Percentiles rank a stretch among this genome's conserved stretches.
These are phyloP conservation scores for Pleomassaria siparia DNA, from an alignment of 2,329 filamentous ascomycete species.

Conservation along the genomic window DNA sequence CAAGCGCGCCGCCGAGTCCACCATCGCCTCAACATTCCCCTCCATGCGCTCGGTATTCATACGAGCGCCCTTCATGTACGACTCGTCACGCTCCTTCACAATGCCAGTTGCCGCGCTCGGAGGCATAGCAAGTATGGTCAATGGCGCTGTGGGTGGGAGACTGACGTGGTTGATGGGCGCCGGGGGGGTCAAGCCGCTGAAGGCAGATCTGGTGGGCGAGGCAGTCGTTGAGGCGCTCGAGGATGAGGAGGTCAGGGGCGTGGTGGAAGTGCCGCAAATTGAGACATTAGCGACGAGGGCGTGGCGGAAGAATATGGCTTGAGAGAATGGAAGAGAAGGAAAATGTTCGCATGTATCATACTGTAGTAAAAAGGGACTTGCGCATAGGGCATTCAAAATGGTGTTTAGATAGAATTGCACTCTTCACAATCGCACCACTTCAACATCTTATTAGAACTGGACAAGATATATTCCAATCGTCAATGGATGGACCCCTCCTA, in stretches of 20 bases:
- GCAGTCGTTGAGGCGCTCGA: conserved; percentile 85
- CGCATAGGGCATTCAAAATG: too few relatives aligned
- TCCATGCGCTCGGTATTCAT: conserved; percentile 78
- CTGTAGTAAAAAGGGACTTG: too few relatives aligned
- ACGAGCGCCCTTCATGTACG: conserved; percentile 86
- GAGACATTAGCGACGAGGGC: conserved; percentile 77
- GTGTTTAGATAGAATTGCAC: not conserved
- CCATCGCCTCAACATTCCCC: conserved; percentile 72
- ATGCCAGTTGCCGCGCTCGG: conserved; percentile 80
- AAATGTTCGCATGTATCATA: not conserved
- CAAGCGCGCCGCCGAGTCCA: conserved; percentile 84
- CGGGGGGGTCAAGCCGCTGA: conserved; percentile 81
- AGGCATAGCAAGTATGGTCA: conserved; percentile 73
- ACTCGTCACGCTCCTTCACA: conserved; percentile 77
- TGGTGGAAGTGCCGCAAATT: conserved; percentile 76
- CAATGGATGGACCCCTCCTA: not conserved
- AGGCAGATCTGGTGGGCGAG: conserved; percentile 83
- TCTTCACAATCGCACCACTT: not conserved
- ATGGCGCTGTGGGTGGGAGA: conserved; percentile 73
- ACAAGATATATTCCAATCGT: not conserved
- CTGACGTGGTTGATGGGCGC: conserved; percentile 78
- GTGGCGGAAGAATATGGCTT: conserved; percentile 92
- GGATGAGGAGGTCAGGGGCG: conserved; percentile 71
- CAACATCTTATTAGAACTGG: not conserved
- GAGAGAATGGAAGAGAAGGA: conserved; percentile 13